These are phyloP conservation scores for Tolypocladium capitatum DNA, from an alignment of 2,329 filamentous ascomycete genomes.

Conservation along the genomic window DNA sequence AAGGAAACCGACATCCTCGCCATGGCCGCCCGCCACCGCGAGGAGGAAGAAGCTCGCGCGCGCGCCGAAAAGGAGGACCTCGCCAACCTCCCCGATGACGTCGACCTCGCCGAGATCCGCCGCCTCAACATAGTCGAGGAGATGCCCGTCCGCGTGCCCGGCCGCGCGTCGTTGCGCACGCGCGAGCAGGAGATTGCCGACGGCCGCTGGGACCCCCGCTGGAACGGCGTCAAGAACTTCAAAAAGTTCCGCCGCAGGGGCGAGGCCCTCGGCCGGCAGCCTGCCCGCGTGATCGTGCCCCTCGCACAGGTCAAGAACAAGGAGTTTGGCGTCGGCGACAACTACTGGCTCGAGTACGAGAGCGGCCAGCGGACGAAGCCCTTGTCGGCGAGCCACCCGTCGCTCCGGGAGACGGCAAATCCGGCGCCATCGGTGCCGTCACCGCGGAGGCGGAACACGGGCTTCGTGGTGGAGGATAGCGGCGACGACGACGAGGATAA, in stretches of 20 bases:
- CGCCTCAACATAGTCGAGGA: slow-evolving; percentile 65
- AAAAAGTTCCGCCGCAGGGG: slow-evolving; percentile 66
- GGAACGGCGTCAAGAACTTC: slow-evolving; percentile 95
- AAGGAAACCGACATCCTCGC: slow-evolving; percentile 58
- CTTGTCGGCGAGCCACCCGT: slow-evolving; percentile 8
- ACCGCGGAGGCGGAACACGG: slow-evolving; percentile 9
- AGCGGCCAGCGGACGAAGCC: slow-evolving; percentile 15
- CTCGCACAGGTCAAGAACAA: slow-evolving; percentile 60
- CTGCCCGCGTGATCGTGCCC: slow-evolving; percentile 47
- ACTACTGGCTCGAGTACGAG: slow-evolving; percentile 58
- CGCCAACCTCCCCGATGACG: slow-evolving; percentile 42
- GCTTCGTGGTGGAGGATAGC: slow-evolving; percentile 21
- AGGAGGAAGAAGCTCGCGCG: slow-evolving; percentile 53
- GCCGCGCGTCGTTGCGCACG: slow-evolving; percentile 11
- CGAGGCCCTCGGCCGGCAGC: slow-evolving; percentile 27
- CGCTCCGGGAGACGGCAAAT: slow-evolving; percentile 2
- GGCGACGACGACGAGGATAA: slow-evolving; percentile 20
- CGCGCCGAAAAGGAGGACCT: slow-evolving; percentile 39
- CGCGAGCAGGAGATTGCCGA: slow-evolving; percentile 37
- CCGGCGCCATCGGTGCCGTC: slow-evolving; percentile 2
- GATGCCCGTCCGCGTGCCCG: slow-evolving; percentile 46
- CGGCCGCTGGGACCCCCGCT: slow-evolving; percentile 67
- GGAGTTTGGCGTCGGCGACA: slow-evolving; percentile 60
- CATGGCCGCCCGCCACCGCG: slow-evolving; percentile 44
- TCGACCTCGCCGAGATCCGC: slow-evolving; percentile 61